A percentile compares a stretch with the other conserved stretches of the same genome.
Conservation (phyloP, 208 protist genomes). For the Wallacemonas sp. region DNA sequence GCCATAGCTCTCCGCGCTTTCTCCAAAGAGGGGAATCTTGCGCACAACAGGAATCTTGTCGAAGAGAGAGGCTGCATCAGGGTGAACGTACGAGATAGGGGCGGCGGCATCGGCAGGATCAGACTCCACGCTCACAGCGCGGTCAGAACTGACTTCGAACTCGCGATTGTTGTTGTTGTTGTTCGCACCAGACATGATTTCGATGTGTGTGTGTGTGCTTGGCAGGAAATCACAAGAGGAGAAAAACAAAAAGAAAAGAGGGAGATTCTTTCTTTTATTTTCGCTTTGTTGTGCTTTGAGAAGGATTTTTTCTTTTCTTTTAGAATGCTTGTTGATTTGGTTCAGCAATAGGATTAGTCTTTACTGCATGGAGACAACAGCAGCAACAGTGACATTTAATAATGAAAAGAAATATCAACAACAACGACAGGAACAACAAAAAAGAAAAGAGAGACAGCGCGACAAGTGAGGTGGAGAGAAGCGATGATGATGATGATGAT, state of each 20-base stretch:
- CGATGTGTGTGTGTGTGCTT: too few relatives aligned
- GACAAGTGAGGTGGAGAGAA: not conserved
- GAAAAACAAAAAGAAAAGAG: too few relatives aligned
- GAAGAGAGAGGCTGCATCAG: conserved; percentile 35
- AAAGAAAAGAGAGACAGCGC: not conserved
- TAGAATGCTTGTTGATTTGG: not conserved
- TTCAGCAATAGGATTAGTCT: not conserved
- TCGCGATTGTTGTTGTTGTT: not conserved
- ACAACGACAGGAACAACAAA: conserved; percentile 4
- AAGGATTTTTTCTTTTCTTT: not conserved
- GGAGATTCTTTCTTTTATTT: too few relatives aligned
- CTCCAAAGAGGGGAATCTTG: conserved; percentile 40
- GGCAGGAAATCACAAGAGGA: too few relatives aligned
- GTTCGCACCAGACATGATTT: conserved; percentile 3
- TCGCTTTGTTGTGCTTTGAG: not conserved
- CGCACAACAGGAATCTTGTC: conserved; percentile 19
- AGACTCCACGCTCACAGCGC: too few relatives aligned
- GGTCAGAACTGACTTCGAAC: not conserved
- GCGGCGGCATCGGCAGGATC: not conserved
- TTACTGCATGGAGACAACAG: not conserved
- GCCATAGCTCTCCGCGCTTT: conserved; percentile 21
- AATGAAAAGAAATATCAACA: conserved; percentile 9
- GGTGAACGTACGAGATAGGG: conserved; percentile 31
- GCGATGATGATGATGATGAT: not conserved
- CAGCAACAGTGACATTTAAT: not conserved